phyloP scores from a whole-genome alignment of 148 eudicot species.

The Persicaria tinctoria region DNA sequence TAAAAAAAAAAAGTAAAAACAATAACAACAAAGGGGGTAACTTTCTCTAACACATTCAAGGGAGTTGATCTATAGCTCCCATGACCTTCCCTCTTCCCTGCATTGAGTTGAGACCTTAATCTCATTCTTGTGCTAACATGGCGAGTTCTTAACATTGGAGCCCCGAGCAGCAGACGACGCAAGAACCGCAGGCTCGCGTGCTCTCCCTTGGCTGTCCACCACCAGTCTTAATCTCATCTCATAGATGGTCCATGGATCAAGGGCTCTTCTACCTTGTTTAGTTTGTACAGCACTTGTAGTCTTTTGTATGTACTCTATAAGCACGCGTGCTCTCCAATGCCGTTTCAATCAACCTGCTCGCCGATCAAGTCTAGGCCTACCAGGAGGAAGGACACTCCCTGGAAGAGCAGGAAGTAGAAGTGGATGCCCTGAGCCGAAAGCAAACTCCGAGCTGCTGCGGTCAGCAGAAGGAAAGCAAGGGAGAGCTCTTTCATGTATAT shows the following conservation, averaged over 20 bases:
- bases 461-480: conserved; percentile 21
- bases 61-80: background rate
- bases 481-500: conserved; percentile 24
- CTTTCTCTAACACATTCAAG: conserved; percentile 4
- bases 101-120: background rate
- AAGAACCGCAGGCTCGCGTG: background rate
- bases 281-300: background rate
- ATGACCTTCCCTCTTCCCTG: background rate
- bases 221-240: background rate
- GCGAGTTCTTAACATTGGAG: background rate
- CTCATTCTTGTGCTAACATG: background rate
- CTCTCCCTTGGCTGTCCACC: background rate
- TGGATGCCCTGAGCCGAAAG: conserved; percentile 26
- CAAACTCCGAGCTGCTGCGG: conserved; percentile 21
- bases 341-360: conserved; percentile 20
- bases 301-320: background rate
- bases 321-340: background rate
- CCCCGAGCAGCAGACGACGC: conserved; percentile 6
- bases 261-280: background rate
- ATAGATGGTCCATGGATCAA: background rate
- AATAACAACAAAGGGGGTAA: background rate
- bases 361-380: conserved; percentile 28
- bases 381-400: conserved; percentile 21
- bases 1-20: background rate
- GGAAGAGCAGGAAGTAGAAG: conserved; percentile 28